Evolutionary conservation across 2,329 filamentous ascomycete genomes (phyloP), one percentile per base, ranked within the genome.

Genomic region (Ophiostoma piceae): DNA sequence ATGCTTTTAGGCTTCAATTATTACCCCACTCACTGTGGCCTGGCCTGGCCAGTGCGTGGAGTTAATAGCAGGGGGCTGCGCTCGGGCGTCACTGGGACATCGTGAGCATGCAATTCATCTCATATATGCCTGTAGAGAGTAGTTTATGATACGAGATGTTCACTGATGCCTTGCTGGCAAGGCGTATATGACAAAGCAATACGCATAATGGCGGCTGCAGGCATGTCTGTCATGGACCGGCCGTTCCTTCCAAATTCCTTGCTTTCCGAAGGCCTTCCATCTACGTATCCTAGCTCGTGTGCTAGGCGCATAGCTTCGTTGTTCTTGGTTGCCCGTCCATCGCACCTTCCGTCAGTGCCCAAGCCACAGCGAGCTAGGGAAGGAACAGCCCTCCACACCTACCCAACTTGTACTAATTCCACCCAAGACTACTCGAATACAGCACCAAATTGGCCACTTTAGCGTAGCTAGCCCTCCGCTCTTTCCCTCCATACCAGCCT

Each of bases 1-100:
- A 39, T 65, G 16, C 62, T n/a, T 65, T 64, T 65, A 39, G 62
- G 60, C 60, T 64, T 64, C 32, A 22, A 65, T 65, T 22, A 39
- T 3, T 12, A 39, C 62, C 62, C 62, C 62, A 41, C 62, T 35
- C 32, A 9, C 32, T n/a, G 60, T 35, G 60, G 32, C 32, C 60
- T 64, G 32, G 29, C 32, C 32, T 22, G 60, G 60, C 14, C 60
- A n/a, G 29, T 57, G 51, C 8, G 60, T 35, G 29, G 32, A 35
- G 22, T 35, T 64, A 35, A 16, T 65, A 35, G 19, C 62, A 65
- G 62, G 62, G 62, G 62, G 62, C 35, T 39, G 19, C 26, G 57
- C 57, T 62, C 22, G 57, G 57, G 57, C 26, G 57, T 62, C 57
- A 62, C 26, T 62, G 26, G 57, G 54, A 32, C 22, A 29, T 60